A percentile compares a stretch with the other conserved stretches of the same genome.
Conservation (phyloP, 768 basidiomycete species). For the Leccinum ochraceum region DNA sequence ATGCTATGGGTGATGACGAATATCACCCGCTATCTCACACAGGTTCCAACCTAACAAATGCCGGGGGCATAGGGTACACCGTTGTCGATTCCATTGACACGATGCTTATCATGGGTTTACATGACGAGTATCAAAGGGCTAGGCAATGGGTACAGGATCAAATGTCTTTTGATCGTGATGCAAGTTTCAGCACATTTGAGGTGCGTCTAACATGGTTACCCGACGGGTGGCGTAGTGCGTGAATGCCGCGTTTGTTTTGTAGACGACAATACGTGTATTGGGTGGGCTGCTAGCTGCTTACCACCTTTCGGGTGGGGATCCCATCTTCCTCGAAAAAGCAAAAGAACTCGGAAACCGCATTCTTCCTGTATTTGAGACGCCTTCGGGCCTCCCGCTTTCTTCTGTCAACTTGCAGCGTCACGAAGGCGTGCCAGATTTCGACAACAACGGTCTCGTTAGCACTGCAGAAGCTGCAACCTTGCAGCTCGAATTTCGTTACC, state of each 20-base stretch:
- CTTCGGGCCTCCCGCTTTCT: constrained; percentile 79
- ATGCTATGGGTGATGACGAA: constrained; percentile 92
- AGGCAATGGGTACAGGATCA: constrained; percentile 72
- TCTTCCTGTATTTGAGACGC: constrained; percentile 78
- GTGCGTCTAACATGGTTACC: constrained; percentile 41
- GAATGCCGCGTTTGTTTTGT: constrained; percentile 9
- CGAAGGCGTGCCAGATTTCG: constrained; percentile 58
- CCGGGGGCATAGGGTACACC: constrained; percentile 86
- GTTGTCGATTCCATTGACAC: constrained; percentile 88
- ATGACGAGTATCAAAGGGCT: constrained; percentile 76
- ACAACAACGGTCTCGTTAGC: constrained; percentile 64
- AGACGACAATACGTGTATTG: constrained; percentile 92
- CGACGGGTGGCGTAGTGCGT: not conserved
- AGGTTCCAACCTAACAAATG: constrained; percentile 77
- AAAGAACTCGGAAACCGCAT: constrained; percentile 86
- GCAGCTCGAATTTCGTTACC: constrained; percentile 89
- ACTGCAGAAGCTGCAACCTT: constrained; percentile 88
- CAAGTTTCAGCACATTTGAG: constrained; percentile 87
- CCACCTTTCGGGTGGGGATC: constrained; percentile 69
- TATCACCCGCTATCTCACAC: constrained; percentile 79
- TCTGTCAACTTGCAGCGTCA: constrained; percentile 69
- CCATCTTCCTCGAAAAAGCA: constrained; percentile 73
- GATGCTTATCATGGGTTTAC: constrained; percentile 81
- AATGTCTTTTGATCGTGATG: constrained; percentile 77
- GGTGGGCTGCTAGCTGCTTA: constrained; percentile 90